Evolutionary conservation across 1,139 yeast species (phyloP).

Genomic region (Saccharomycopsis hybrid): DNA sequence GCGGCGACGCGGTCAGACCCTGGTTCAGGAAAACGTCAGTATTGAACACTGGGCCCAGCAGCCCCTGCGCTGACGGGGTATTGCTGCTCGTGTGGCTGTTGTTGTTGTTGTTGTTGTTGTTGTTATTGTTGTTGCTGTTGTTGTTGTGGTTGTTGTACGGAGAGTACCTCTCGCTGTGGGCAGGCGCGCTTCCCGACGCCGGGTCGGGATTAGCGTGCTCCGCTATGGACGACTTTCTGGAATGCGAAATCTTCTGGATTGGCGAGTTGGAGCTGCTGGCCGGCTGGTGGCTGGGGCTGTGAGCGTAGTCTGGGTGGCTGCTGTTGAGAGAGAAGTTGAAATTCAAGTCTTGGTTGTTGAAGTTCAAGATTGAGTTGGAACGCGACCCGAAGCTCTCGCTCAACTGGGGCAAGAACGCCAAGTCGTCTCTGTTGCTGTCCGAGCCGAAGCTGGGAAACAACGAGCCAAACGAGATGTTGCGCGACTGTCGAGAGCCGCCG

Average conservation of each 20-base stretch:
- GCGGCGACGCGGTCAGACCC: slow-evolving; percentile 1
- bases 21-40: slow-evolving; percentile 17
- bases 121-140: not conserved
- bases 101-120: not conserved
- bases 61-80: not conserved
- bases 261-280: slow-evolving; percentile 1
- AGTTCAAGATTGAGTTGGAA: slow-evolving; percentile 1
- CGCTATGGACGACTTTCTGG: slow-evolving; percentile 5
- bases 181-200: not conserved
- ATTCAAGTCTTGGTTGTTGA: slow-evolving; percentile 11
- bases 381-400: slow-evolving; percentile 6
- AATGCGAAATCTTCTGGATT: not conserved
- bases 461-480: slow-evolving; percentile 14
- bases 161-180: no score
- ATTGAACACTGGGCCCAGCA: slow-evolving; percentile 16
- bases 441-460: slow-evolving; percentile 9
- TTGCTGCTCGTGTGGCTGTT: not conserved
- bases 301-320: slow-evolving; percentile 1
- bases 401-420: slow-evolving; percentile 14
- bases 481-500: slow-evolving; percentile 3
- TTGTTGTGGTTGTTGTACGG: no score
- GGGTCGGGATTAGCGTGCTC: slow-evolving; percentile 2
- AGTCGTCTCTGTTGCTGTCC: slow-evolving; percentile 12
- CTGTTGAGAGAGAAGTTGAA: slow-evolving; percentile 14
- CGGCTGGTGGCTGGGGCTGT: not conserved